Conservation (phyloP, 441 rosid species). For the Bocquillonia castaneifolia region DNA sequence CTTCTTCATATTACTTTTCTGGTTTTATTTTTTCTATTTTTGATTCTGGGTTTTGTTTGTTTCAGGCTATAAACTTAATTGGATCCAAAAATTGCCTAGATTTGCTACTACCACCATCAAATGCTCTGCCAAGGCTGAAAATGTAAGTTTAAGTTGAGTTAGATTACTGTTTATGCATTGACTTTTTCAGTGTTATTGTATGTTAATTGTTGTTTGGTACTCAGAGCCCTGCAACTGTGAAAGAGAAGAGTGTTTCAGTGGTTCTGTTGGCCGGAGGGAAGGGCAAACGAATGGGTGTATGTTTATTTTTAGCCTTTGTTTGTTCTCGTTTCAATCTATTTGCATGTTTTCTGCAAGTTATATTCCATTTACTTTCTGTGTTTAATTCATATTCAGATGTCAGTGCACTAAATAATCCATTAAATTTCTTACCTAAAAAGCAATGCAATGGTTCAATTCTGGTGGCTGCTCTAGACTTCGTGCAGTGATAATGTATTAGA, state of each 20-base stretch:
- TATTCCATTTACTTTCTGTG: background rate
- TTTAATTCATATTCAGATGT: background rate
- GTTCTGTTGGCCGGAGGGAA: conserved; percentile 88
- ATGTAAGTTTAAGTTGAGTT: background rate
- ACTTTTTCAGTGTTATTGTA: background rate
- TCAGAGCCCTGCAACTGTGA: conserved; percentile 41
- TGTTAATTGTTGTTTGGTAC: background rate
- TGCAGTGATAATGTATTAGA: background rate
- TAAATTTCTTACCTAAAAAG: background rate
- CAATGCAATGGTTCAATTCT: background rate
- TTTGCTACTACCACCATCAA: conserved; percentile 11
- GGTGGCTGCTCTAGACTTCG: background rate
- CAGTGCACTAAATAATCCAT: background rate
- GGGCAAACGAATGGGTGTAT: conserved; percentile 95
- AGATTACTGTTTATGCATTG: background rate
- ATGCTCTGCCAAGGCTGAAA: conserved; percentile 16
- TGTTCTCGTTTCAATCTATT: background rate
- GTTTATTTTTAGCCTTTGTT: conserved; percentile 13
- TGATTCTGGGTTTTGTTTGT: conserved; percentile 10
- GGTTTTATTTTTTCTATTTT: background rate
- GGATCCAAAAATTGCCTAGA: conserved; percentile 11
- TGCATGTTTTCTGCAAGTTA: background rate
- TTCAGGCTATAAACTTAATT: conserved; percentile 13
- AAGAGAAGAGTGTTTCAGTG: conserved; percentile 76
- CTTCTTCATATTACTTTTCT: background rate